A percentile compares a stretch with the other conserved stretches of the same genome.
phyloP scores from a whole-genome alignment of 495 filamentous ascomycete species.

The Mytilinidion resinicola region DNA sequence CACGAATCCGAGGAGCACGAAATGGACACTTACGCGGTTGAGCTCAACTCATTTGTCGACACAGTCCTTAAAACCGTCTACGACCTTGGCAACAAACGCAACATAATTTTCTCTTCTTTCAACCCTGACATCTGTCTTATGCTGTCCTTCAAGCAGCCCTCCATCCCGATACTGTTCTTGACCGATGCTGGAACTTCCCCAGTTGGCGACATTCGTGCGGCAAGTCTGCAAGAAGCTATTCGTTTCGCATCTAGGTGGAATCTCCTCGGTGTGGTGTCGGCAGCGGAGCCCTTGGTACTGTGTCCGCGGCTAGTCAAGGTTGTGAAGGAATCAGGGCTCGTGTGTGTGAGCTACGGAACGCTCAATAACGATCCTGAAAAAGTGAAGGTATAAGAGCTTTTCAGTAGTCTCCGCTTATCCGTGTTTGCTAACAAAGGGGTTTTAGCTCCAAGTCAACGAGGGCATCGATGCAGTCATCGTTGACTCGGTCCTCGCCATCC shows the following conservation, averaged over 20 bases:
- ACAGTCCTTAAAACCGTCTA: slow-evolving; percentile 86
- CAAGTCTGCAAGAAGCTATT: slow-evolving; percentile 88
- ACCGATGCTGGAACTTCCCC: slow-evolving; percentile 73
- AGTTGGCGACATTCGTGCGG: slow-evolving; percentile 85
- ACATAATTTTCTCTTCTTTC: slow-evolving; percentile 93
- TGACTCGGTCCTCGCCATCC: slow-evolving; percentile 80
- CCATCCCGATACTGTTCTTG: slow-evolving; percentile 89
- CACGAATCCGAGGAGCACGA: slow-evolving; percentile 88
- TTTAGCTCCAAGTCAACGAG: slow-evolving; percentile 80
- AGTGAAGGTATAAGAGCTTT: slow-evolving; percentile 60
- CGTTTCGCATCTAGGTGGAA: slow-evolving; percentile 94
- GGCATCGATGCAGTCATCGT: slow-evolving; percentile 97
- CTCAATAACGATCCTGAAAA: slow-evolving; percentile 81
- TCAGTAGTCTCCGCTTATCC: neutral
- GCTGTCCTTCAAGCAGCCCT: slow-evolving; percentile 92
- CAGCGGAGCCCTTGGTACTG: slow-evolving; percentile 76
- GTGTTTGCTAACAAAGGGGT: neutral
- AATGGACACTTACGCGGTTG: slow-evolving; percentile 96
- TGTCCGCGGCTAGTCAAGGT: slow-evolving; percentile 87
- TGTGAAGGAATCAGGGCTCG: slow-evolving; percentile 90
- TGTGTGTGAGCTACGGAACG: slow-evolving; percentile 90
- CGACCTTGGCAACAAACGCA: slow-evolving; percentile 60
- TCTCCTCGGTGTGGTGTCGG: slow-evolving; percentile 79
- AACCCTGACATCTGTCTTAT: slow-evolving; percentile 94
- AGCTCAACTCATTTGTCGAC: slow-evolving; percentile 95